Evolutionary conservation across 2,329 filamentous ascomycete species (phyloP), one percentile per base, ranked within the genome.

Genomic region (Exserohilum rostratum): DNA sequence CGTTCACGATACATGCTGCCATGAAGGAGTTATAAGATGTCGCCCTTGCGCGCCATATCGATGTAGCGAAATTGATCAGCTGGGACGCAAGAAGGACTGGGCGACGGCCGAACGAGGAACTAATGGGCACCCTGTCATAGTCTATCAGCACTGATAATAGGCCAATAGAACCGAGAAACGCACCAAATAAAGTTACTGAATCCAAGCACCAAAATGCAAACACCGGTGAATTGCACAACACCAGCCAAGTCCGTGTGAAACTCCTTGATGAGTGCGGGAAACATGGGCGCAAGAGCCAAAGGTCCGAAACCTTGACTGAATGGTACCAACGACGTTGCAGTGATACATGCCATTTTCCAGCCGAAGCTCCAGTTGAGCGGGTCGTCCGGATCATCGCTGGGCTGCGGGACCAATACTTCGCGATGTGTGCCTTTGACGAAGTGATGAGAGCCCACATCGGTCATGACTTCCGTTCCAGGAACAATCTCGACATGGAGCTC

Each of bases 181-280:
- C 68, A 83, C 83, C 83, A 85, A 57, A 86, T 77, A 67, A 85
- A 85, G 64, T 85, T 86, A 59, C 81, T 83, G 65, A 85, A 85
- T 0, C 83, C 83, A 3, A 86, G 74, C 0, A 85, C 79, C 15
- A 86, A 62, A 53, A 86, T 85, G 50, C 79, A 81, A 5, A 84
- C 72, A 29, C 83, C 83, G 2, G 82, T 85, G 55, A 85, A 85
- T 48, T 83, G 81, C 17, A 85, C 77, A 1, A 84, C 85, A 43
- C 80, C 77, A 1, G 80, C 76, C 6, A 87, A 70, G 55, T 78
- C 78, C 13, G 79, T 79, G 45, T 86, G 53, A 61, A 85, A 88
- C 0, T 78, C 79, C 53, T 82, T 58, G 61, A 86, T 83, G 55
- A 86, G 78, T 46, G 83, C 76, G 0, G 79, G 80, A 68, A 88